A percentile compares a stretch with the other conserved stretches of the same genome.
These are phyloP conservation scores for Sugiyamaella pinicola DNA, from an alignment of 1,139 yeast genomes.

Conservation along the genomic window DNA sequence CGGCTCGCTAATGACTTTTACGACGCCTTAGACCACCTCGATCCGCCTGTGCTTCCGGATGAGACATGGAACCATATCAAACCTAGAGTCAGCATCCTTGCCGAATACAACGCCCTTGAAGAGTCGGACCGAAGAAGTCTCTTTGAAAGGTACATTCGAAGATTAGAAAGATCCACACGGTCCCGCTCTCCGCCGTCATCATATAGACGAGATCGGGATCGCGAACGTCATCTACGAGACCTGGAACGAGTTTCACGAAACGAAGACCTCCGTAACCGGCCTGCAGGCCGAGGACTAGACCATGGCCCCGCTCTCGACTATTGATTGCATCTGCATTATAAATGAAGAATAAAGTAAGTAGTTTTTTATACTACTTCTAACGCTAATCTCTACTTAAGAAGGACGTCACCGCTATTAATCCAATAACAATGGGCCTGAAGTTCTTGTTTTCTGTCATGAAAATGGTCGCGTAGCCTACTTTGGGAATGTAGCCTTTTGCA, in stretches of 20 bases:
- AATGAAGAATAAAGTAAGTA: neutral
- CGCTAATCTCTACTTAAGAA: constrained; percentile 41
- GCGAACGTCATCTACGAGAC: constrained; percentile 24
- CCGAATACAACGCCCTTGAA: constrained; percentile 45
- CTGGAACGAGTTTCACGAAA: constrained; percentile 26
- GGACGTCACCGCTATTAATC: constrained; percentile 57
- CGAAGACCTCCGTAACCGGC: constrained; percentile 24
- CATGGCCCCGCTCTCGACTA: constrained; percentile 37
- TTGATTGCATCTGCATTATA: no score
- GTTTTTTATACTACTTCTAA: neutral
- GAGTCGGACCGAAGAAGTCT: constrained; percentile 42
- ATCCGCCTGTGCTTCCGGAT: constrained; percentile 38
- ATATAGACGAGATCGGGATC: constrained; percentile 14
- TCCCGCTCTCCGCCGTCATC: neutral
- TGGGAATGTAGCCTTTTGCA: constrained; percentile 90
- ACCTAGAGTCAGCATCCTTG: constrained; percentile 38
- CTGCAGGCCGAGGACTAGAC: constrained; percentile 31
- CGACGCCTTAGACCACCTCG: constrained; percentile 42
- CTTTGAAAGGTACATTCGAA: constrained; percentile 41
- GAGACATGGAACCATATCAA: constrained; percentile 46
- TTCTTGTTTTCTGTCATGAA: constrained; percentile 86
- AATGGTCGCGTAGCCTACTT: constrained; percentile 87
- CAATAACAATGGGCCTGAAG: constrained; percentile 71
- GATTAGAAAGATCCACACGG: constrained; percentile 22
- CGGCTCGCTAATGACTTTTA: constrained; percentile 46